Conservation (phyloP, 768 basidiomycete species). For the Rhodotorula graminis region DNA sequence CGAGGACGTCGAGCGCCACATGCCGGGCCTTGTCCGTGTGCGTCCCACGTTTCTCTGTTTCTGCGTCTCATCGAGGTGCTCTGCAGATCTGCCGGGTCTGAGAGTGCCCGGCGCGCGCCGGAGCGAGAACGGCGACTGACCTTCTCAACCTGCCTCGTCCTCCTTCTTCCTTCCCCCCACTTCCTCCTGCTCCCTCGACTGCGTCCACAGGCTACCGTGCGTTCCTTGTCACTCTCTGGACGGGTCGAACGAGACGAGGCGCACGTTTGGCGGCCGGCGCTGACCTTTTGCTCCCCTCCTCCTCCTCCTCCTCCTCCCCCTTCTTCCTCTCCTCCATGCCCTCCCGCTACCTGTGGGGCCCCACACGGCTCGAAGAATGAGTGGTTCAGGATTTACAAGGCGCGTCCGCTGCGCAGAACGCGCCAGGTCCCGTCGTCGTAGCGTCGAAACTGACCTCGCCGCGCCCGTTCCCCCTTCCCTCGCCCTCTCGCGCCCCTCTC, state of each 20-base stretch:
- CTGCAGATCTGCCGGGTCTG: neutral
- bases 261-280: no score
- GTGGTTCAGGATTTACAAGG: constrained; percentile 99
- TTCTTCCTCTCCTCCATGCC: neutral
- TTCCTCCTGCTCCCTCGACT: no score
- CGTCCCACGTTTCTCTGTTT: no score
- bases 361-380: constrained; percentile 86
- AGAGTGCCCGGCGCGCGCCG: no score
- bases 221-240: no score
- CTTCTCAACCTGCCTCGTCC: no score
- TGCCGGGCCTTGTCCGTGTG: constrained; percentile 82
- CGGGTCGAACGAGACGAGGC: no score
- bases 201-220: no score
- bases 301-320: neutral
- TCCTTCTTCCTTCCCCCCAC: no score
- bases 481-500: neutral
- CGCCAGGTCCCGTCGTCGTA: neutral
- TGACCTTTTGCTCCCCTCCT: no score
- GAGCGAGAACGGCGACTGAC: no score
- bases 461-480: neutral
- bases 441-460: neutral
- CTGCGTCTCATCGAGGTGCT: neutral
- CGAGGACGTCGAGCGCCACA: constrained; percentile 96
- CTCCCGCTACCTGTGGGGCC: constrained; percentile 46
- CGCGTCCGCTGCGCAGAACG: constrained; percentile 42